Evolutionary conservation across 129 eudicot genomes (phyloP).

Genomic region (Scalesia atractyloides): DNA sequence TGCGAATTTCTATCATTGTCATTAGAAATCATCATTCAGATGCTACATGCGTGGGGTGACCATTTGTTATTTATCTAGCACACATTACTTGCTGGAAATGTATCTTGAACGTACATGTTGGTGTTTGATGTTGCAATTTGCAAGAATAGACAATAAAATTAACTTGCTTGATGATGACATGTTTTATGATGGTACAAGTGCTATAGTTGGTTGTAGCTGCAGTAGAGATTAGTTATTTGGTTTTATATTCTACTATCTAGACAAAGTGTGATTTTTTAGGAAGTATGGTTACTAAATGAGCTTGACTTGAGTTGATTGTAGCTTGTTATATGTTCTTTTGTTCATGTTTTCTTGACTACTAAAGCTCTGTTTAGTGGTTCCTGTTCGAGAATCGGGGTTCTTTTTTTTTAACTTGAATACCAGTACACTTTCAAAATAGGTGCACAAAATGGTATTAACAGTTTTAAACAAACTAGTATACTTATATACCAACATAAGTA

Average conservation of each 20-base stretch:
- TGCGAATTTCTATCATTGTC: neutral
- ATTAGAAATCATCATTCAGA: neutral
- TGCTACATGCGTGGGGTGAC: neutral
- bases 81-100: neutral
- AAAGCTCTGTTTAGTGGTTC: neutral
- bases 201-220: no score
- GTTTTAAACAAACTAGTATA: neutral
- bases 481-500: no score
- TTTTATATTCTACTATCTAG: no score
- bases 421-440: neutral
- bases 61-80: neutral
- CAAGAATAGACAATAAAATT: neutral
- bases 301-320: constrained; percentile 10
- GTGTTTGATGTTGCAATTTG: neutral
- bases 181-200: no score
- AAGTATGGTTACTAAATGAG: neutral
- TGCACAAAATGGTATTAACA: neutral
- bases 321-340: neutral
- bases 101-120: neutral
- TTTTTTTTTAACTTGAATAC: neutral
- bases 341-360: neutral
- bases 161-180: neutral
- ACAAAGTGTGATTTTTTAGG: neutral
- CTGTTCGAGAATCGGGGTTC: constrained; percentile 3
- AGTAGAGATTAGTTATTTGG: no score